These are phyloP conservation scores for Plectosphaerella plurivora DNA, from an alignment of 2,329 filamentous ascomycete species.

Conservation along the genomic window DNA sequence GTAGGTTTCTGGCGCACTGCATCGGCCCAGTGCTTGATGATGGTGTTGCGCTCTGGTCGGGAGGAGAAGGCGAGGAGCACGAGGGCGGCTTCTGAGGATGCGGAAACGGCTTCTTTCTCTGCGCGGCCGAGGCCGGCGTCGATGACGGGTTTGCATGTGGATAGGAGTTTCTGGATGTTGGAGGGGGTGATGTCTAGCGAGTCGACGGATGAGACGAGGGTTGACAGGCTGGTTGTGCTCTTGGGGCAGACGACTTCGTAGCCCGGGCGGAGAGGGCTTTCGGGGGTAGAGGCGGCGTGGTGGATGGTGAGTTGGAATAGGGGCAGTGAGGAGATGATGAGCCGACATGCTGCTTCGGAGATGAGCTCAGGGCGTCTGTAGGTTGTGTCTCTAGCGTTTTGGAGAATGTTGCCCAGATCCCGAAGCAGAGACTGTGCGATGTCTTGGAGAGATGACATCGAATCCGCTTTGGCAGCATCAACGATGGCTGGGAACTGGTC, in stretches of 20 bases:
- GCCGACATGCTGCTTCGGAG: conserved; percentile 54
- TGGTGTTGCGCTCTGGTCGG: conserved; percentile 26
- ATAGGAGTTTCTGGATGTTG: conserved; percentile 15
- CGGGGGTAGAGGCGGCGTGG: background rate
- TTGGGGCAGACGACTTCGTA: conserved; percentile 13
- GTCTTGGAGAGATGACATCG: background rate
- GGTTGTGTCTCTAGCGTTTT: conserved; percentile 32
- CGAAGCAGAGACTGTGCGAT: conserved; percentile 9
- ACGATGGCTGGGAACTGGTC: conserved; percentile 37
- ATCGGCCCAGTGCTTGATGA: conserved; percentile 42
- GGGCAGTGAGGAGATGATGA: conserved; percentile 50
- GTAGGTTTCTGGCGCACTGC: conserved; percentile 29
- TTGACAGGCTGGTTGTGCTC: conserved; percentile 4
- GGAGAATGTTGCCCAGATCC: conserved; percentile 29
- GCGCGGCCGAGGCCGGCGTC: conserved; percentile 42
- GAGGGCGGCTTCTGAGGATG: conserved; percentile 46
- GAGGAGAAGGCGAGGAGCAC: conserved; percentile 42
- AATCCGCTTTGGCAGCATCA: too few species aligned
- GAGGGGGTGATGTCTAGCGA: conserved; percentile 1
- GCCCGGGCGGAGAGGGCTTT: conserved; percentile 4
- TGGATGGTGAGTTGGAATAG: conserved; percentile 34
- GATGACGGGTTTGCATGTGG: conserved; percentile 26
- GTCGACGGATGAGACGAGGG: conserved; percentile 6
- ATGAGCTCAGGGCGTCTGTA: conserved; percentile 61
- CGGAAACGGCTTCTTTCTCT: conserved; percentile 44